phyloP scores from a whole-genome alignment of 805 yeast genomes.

The Candida lessepsii region DNA sequence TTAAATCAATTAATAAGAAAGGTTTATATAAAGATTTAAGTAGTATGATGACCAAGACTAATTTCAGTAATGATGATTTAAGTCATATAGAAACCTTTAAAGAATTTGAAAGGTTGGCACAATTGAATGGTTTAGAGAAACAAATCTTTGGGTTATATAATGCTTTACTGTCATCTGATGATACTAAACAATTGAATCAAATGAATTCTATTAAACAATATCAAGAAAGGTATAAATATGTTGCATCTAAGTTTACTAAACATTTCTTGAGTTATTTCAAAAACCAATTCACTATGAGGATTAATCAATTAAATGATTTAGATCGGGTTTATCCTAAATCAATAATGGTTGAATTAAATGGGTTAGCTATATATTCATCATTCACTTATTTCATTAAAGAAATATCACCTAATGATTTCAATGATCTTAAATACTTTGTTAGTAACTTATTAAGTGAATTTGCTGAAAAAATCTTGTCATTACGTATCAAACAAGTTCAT shows the following conservation, averaged over 20 bases:
- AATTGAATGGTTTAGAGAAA: conserved; percentile 49
- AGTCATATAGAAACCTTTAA: conserved; percentile 44
- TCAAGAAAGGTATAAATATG: conserved; percentile 55
- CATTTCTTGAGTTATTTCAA: conserved; percentile 42
- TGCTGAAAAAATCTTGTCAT: conserved; percentile 24
- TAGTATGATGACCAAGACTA: conserved; percentile 67
- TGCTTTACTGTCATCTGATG: conserved; percentile 50
- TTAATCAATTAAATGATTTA: conserved; percentile 33
- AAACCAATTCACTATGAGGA: conserved; percentile 26
- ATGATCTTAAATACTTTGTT: conserved; percentile 45
- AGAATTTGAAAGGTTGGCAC: conserved; percentile 47
- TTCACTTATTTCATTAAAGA: conserved; percentile 52
- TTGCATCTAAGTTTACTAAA: conserved; percentile 49
- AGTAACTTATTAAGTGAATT: conserved; percentile 28
- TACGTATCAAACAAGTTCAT: conserved; percentile 20
- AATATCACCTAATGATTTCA: conserved; percentile 48
- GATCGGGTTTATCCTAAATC: conserved; percentile 22
- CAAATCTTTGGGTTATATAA: conserved; percentile 55
- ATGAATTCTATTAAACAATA: conserved; percentile 75
- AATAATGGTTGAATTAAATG: conserved; percentile 26
- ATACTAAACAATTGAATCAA: conserved; percentile 49
- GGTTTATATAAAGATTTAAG: conserved; percentile 67
- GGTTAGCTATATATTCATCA: conserved; percentile 30
- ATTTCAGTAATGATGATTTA: conserved; percentile 58
- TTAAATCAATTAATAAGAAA: conserved; percentile 78